A percentile compares a stretch with the other conserved stretches of the same genome.
phyloP scores from a whole-genome alignment of 1,284 basidiomycete species.

The Blastosporella zonata region DNA sequence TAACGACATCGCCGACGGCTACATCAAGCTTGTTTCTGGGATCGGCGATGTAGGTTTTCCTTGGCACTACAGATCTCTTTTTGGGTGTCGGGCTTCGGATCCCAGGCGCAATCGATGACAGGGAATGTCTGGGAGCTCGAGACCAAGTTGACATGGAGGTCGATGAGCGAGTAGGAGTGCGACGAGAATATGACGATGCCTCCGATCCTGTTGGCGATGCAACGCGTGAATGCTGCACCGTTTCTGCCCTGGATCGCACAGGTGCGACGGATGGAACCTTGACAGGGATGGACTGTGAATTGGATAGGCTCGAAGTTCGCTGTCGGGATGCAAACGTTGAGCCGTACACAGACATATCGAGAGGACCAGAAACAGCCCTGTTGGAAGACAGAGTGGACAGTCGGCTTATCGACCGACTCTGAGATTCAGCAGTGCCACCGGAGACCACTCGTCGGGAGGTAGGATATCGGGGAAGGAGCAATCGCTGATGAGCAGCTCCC shows the following conservation, averaged over 20 bases:
- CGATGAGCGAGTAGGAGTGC: constrained; percentile 40
- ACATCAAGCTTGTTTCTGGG: constrained; percentile 89
- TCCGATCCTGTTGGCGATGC: constrained; percentile 62
- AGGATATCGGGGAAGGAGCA: constrained; percentile 46
- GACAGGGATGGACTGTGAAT: constrained; percentile 35
- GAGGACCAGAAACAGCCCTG: constrained; percentile 55
- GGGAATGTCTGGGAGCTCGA: constrained; percentile 58
- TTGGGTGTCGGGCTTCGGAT: constrained; percentile 45
- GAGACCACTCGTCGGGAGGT: constrained; percentile 48
- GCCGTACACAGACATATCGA: constrained; percentile 43
- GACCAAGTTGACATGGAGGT: constrained; percentile 61
- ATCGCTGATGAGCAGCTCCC: constrained; percentile 37
- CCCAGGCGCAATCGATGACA: constrained; percentile 38
- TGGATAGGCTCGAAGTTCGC: constrained; percentile 62
- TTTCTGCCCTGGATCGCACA: constrained; percentile 41
- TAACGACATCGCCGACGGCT: constrained; percentile 88
- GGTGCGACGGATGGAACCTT: constrained; percentile 32
- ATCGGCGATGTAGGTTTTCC: constrained; percentile 78
- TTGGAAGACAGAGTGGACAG: constrained; percentile 44
- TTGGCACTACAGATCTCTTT: constrained; percentile 34
- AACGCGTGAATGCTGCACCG: constrained; percentile 35
- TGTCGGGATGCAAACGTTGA: constrained; percentile 81
- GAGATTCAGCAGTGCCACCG: constrained; percentile 33
- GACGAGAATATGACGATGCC: constrained; percentile 42
- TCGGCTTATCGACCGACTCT: constrained; percentile 45